Base-by-base conservation (phyloP, 345 rosid species). In the Eucalyptus fibrosa region DNA sequence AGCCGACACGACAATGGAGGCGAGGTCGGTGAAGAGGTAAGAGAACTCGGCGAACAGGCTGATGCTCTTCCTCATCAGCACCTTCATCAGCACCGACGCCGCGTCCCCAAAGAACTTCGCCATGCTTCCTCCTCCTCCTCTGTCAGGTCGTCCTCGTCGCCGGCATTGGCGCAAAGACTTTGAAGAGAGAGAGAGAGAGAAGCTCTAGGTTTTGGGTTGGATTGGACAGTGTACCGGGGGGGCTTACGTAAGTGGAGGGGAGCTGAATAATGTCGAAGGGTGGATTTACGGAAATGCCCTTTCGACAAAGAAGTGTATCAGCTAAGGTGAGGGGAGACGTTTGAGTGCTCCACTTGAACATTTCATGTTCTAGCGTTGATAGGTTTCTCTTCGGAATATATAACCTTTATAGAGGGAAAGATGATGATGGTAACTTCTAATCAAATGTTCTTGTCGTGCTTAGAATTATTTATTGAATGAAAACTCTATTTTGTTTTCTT, bases 21-120 rank as follows among this genome's bases (percentile, higher is more conserved):
- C 86, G 69, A 89, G 88, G 90, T 89, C 90, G 6, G 26, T 40
- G 53, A 89, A 88, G 24, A 89, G 83, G 88, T 30, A 89, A 4
- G 90, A 81, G 86, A 86, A 72, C 80, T 89, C 88, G 19, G 32
- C 42, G 67, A 12, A 89, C 86, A 87, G 86, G 86, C 65, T 62
- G 18, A 89, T 87, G 90, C 86, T 89, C 88, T 89, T 89, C 90
- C 90, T 37, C 86, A 89, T 45, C 90, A 89, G 16, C 40, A 89
- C 88, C 80, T 87, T 89, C 90, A 87, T 47, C 37, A 89, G 37
- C 32, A 89, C 18, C 55, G 88, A 37, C 55, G 86, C 88, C 86
- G 87, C 72, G 16, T 72, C 72, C 19, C 50, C 87, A 9, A 50
- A 77, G 81, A 45, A 86, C 34, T 30, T 86, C 87, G 88, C 30